These are phyloP conservation scores for Rhynchospora tenuis DNA, from an alignment of 176 grass and related monocot genomes.

Conservation along the genomic window DNA sequence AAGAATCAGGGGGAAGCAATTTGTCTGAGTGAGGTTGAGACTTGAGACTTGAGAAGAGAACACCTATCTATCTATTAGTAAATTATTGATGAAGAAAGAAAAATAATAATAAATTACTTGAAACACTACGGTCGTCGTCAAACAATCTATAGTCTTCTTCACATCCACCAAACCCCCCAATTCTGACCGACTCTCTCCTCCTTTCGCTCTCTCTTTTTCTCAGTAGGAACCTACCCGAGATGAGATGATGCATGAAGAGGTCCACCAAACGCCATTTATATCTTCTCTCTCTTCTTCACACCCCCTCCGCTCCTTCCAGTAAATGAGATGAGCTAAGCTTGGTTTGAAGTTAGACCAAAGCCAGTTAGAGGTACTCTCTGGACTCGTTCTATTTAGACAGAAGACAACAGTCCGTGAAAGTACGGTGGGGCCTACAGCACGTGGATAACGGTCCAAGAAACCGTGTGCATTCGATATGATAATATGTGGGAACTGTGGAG, in stretches of 20 bases:
- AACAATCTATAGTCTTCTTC: background rate
- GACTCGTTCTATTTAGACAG: background rate
- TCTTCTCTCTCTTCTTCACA: background rate
- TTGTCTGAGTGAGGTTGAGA: background rate
- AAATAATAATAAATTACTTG: background rate
- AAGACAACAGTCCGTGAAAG: background rate
- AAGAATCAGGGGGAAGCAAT: background rate
- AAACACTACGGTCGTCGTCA: slow-evolving; percentile 1
- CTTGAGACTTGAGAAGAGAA: background rate
- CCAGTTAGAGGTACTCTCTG: background rate
- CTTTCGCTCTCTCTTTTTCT: background rate
- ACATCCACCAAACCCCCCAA: slow-evolving; percentile 17
- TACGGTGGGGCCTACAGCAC: background rate
- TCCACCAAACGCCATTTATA: slow-evolving; percentile 17
- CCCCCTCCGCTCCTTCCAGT: background rate
- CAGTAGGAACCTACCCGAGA: background rate
- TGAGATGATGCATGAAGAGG: background rate
- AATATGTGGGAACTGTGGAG: slow-evolving; percentile 1
- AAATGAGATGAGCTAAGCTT: slow-evolving; percentile 3
- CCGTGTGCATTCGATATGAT: slow-evolving; percentile 10
- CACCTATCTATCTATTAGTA: background rate
- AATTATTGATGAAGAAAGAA: background rate
- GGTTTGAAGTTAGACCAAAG: background rate
- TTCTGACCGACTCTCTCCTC: background rate
- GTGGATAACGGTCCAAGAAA: slow-evolving; percentile 16